These are phyloP conservation scores for Leccinum subgranulosum DNA, from an alignment of 768 basidiomycete species.

Conservation along the genomic window DNA sequence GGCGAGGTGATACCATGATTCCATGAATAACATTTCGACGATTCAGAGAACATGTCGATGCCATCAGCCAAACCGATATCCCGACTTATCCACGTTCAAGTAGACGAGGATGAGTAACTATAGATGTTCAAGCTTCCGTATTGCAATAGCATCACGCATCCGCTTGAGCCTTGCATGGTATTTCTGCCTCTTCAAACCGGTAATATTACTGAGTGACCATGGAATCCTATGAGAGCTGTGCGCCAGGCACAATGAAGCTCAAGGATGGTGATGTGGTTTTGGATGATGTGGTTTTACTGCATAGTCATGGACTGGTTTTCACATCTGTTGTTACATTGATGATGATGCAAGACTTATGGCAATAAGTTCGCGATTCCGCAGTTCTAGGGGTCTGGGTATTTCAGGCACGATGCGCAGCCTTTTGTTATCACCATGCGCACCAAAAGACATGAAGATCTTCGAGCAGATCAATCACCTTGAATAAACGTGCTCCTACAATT, in stretches of 20 bases:
- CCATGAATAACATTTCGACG: neutral
- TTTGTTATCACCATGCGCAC: neutral
- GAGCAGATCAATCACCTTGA: neutral
- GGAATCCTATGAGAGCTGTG: too few species aligned
- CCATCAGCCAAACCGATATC: neutral
- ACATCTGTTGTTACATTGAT: too few species aligned
- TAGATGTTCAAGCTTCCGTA: neutral
- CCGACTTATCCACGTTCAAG: neutral
- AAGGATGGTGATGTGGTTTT: too few species aligned
- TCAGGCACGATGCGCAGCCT: too few species aligned
- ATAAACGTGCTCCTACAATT: neutral
- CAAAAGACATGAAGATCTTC: neutral
- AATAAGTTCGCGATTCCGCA: too few species aligned
- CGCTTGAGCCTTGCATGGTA: neutral
- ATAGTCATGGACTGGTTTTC: too few species aligned
- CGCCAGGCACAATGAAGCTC: too few species aligned
- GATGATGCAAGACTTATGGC: too few species aligned
- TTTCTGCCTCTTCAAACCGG: neutral
- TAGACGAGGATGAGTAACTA: neutral
- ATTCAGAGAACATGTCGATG: neutral
- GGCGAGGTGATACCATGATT: neutral
- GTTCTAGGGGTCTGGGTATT: too few species aligned
- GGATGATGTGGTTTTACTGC: too few species aligned
- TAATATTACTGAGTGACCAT: too few species aligned
- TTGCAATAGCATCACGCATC: neutral